Base-by-base conservation (phyloP, 345 rosid species). In the Clarkia xantiana region DNA sequence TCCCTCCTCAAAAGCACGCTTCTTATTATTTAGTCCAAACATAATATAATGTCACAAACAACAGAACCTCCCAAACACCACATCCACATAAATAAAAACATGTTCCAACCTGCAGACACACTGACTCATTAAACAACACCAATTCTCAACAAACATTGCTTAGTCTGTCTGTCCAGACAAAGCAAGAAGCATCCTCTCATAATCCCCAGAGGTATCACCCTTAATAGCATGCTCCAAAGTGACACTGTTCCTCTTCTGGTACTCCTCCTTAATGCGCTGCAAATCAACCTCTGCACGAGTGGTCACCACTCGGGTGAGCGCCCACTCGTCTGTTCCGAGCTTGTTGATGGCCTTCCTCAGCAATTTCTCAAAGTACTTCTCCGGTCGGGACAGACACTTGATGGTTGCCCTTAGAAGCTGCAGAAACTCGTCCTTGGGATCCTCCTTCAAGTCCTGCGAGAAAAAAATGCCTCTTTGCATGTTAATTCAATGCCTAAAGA, bases 311-410 rank as follows among this genome's bases (percentile, higher is more conserved):
- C 97, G 63, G 15, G 90, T 78, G 18, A 89, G 80, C 41, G 75
- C 89, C 86, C 78, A 67, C 63, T 89, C 97, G 20, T 89, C 95
- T 9, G 97, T 85, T 52, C 97, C 95, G 48, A 69, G 2, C 70
- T 62, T 79, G 61, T 78, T 80, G 74, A 85, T 89, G 57, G 84
- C 79, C 69, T 42, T 65, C 13, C 90, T 76, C 45, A 89, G 62
- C 47, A 79, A 62, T 71, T 89, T 85, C 75, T 74, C 95, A 18
- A 82, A 85, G 70, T 89, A 71, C 68, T 82, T 89, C 74, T 82
- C 95, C 2, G 97, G 90, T 51, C n/a, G 45, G 42, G 94, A 85
- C 82, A 85, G 55, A 69, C 94, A 85, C 64, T 78, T 89, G 53
- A 82, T 74, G 18, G 71, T 58, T 14, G 90, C 76, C 74, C 84